Conservation (phyloP, 495 filamentous ascomycete genomes). For the Aspergillus steynii region DNA sequence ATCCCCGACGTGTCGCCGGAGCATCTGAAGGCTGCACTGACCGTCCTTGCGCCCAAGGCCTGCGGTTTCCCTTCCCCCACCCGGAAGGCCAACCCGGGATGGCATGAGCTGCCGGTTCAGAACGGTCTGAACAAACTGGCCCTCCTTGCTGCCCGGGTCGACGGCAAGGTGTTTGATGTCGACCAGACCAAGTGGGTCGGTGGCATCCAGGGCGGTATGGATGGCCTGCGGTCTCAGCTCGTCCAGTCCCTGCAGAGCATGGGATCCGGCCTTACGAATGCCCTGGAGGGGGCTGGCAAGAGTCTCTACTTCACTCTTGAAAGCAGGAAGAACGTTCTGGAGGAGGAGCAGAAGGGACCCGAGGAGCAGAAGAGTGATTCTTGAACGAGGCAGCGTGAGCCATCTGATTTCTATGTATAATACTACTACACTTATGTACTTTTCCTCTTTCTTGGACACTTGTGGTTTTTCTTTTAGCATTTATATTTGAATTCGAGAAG, state of each 20-base stretch:
- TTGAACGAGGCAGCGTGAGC: slow-evolving; percentile 16
- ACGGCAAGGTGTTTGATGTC: slow-evolving; percentile 78
- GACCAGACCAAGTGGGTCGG: slow-evolving; percentile 82
- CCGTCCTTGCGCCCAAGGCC: slow-evolving; percentile 68
- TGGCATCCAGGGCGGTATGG: slow-evolving; percentile 78
- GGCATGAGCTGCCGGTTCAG: slow-evolving; percentile 75
- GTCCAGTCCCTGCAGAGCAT: slow-evolving; percentile 73
- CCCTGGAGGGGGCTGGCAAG: slow-evolving; percentile 73
- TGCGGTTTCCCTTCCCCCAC: slow-evolving; percentile 75
- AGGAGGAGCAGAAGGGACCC: slow-evolving; percentile 61
- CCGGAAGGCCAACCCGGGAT: slow-evolving; percentile 71
- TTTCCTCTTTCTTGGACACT: slow-evolving; percentile 12
- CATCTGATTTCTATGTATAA: slow-evolving; percentile 38
- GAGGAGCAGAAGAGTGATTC: slow-evolving; percentile 38
- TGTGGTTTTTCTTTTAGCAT: slow-evolving; percentile 20
- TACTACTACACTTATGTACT: slow-evolving; percentile 21
- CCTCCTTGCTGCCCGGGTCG: slow-evolving; percentile 79
- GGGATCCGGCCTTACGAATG: slow-evolving; percentile 68
- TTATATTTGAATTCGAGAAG: slow-evolving; percentile 11
- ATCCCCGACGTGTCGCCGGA: slow-evolving; percentile 80
- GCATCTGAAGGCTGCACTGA: slow-evolving; percentile 76
- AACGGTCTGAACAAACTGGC: slow-evolving; percentile 81
- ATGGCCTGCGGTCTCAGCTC: slow-evolving; percentile 78
- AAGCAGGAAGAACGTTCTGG: slow-evolving; percentile 70
- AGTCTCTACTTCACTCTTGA: slow-evolving; percentile 84